phyloP scores from a whole-genome alignment of 805 yeast species.

The Torulaspora gathmanii region DNA sequence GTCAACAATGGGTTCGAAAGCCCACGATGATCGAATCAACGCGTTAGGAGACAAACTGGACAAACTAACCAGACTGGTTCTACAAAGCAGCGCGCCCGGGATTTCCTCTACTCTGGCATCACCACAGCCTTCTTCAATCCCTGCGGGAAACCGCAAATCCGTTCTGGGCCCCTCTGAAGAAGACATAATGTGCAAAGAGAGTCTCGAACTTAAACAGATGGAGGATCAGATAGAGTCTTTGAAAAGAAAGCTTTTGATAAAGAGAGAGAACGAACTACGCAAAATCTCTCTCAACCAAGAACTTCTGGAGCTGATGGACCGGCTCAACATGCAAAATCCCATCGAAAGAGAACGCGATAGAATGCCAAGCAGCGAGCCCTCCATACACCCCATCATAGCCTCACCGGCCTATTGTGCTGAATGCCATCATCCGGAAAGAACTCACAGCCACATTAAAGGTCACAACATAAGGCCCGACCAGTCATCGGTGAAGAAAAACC shows the following conservation, averaged over 20 bases:
- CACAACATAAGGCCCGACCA: not conserved
- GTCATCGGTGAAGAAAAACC: constrained; percentile 2
- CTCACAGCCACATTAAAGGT: not conserved
- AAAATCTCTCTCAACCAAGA: constrained; percentile 35
- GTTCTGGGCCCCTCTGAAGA: constrained; percentile 27
- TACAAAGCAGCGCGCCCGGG: constrained; percentile 4
- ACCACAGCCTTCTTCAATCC: constrained; percentile 1
- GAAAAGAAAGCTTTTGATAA: constrained; percentile 32
- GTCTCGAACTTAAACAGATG: constrained; percentile 34
- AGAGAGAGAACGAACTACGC: constrained; percentile 36
- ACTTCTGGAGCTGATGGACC: constrained; percentile 26
- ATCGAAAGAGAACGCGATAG: constrained; percentile 2
- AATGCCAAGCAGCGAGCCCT: not conserved
- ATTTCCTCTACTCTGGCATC: constrained; percentile 8
- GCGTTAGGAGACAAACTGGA: constrained; percentile 20
- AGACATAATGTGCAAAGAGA: constrained; percentile 36
- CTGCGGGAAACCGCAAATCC: constrained; percentile 5
- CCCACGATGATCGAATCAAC: constrained; percentile 18
- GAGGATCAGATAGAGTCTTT: constrained; percentile 35
- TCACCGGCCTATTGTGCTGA: constrained; percentile 12
- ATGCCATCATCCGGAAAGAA: constrained; percentile 10
- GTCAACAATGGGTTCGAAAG: not conserved
- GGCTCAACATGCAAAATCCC: constrained; percentile 17
- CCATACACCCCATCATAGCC: not conserved
- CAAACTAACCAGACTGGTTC: constrained; percentile 17